Conservation (phyloP, 1,284 basidiomycete species). For the Thecaphora thlaspeos region DNA sequence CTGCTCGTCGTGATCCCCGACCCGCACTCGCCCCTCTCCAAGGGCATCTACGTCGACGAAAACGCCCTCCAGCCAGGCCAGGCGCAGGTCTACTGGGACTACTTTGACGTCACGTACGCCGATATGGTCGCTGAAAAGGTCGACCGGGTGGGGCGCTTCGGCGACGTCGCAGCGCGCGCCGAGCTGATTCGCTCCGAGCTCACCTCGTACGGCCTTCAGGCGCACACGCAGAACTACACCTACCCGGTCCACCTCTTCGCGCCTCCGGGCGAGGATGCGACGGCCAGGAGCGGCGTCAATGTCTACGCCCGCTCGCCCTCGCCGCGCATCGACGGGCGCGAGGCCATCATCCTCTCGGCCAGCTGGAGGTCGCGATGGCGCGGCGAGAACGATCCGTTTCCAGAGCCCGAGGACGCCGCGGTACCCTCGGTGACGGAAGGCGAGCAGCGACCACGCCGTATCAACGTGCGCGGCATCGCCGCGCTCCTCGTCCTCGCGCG, state of each 20-base stretch:
- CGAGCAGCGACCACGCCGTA: conserved; percentile 9
- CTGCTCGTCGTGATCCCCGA: conserved; percentile 38
- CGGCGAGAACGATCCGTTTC: conserved; percentile 21
- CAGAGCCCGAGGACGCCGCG: conserved; percentile 7
- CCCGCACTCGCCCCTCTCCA: conserved; percentile 43
- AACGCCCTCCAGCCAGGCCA: conserved; percentile 55
- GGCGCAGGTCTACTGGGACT: conserved; percentile 39
- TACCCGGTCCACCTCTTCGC: conserved; percentile 1
- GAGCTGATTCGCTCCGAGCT: conserved; percentile 35
- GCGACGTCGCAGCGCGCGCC: conserved; percentile 14
- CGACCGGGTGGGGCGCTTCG: background rate
- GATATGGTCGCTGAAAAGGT: conserved; percentile 41
- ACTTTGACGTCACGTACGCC: conserved; percentile 42
- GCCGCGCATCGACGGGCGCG: conserved; percentile 81
- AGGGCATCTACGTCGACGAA: conserved; percentile 53
- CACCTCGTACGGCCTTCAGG: conserved; percentile 35
- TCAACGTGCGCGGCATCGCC: conserved; percentile 84
- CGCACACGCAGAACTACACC: conserved; percentile 15
- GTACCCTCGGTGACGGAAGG: background rate
- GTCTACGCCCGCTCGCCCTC: conserved; percentile 78
- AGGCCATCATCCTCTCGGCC: conserved; percentile 65
- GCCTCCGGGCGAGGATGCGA: background rate
- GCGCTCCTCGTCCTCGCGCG: conserved; percentile 76
- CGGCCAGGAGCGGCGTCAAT: conserved; percentile 66
- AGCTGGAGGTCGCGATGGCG: conserved; percentile 58